Evolutionary conservation across 129 eudicot species (phyloP).

Genomic region (Glebionis coronaria): DNA sequence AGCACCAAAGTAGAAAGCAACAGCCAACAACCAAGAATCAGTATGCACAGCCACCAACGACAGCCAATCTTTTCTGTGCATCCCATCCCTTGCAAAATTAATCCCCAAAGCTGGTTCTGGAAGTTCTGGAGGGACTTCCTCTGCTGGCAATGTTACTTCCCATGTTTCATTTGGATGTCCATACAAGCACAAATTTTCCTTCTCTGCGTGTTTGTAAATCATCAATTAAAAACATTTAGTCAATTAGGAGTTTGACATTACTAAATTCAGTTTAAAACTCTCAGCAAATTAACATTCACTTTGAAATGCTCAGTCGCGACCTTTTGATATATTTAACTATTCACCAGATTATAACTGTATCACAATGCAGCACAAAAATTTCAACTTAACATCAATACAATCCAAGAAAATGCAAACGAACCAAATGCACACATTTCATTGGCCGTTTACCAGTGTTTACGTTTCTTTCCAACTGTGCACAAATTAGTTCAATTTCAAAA

Average conservation of each 20-base stretch:
- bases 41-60: constrained; percentile 68
- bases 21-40: constrained; percentile 69
- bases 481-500: constrained; percentile 5
- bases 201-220: constrained; percentile 28
- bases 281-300: neutral
- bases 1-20: constrained; percentile 69
- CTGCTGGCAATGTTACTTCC: constrained; percentile 70
- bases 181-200: constrained; percentile 69
- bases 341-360: no score
- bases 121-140: constrained; percentile 71
- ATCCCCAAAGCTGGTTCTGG: constrained; percentile 76
- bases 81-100: constrained; percentile 71
- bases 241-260: neutral
- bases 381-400: neutral
- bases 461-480: neutral
- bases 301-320: neutral
- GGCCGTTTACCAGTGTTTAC: neutral
- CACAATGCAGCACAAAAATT: neutral
- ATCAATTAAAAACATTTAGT: constrained; percentile 10
- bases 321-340: no score
- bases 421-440: neutral
- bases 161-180: constrained; percentile 68
- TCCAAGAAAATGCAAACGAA: neutral
- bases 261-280: neutral
- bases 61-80: constrained; percentile 63